Percentiles rank a stretch among this genome's conserved stretches.
Conservation (phyloP, 805 yeast species). For the Kodamaea hsintzibuensis region DNA sequence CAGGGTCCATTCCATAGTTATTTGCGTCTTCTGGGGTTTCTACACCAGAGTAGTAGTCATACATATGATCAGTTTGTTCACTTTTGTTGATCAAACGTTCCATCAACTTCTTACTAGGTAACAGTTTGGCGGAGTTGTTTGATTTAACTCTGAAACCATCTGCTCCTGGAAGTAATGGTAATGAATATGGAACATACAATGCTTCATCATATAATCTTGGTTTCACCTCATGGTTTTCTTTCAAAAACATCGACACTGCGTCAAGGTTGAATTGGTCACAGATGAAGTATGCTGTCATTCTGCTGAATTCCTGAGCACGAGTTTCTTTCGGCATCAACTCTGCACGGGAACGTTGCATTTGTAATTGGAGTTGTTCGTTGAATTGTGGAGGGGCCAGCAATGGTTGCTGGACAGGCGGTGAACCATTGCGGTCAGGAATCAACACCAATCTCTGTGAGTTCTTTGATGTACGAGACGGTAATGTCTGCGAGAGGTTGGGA, state of each 20-base stretch:
- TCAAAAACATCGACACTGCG: conserved; percentile 62
- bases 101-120: conserved; percentile 53
- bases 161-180: conserved; percentile 84
- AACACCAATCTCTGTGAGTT: conserved; percentile 83
- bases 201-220: conserved; percentile 92
- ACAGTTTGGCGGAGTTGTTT: conserved; percentile 50
- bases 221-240: conserved; percentile 72
- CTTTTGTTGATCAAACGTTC: conserved; percentile 77
- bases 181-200: conserved; percentile 83
- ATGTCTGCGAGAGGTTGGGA: conserved; percentile 53
- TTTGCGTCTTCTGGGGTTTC: conserved; percentile 61
- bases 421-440: conserved; percentile 60
- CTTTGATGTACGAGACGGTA: conserved; percentile 79
- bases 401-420: conserved; percentile 16
- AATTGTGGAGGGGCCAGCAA: conserved; percentile 8
- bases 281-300: conserved; percentile 91
- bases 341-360: conserved; percentile 47
- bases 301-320: conserved; percentile 62
- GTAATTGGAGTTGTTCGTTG: conserved; percentile 23
- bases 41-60: conserved; percentile 83
- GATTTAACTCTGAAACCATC: conserved; percentile 77
- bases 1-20: conserved; percentile 49
- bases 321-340: conserved; percentile 60
- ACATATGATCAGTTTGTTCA: conserved; percentile 89
- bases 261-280: conserved; percentile 78